phyloP scores from a whole-genome alignment of 2,329 filamentous ascomycete species.

The Bipolaris bicolor region DNA sequence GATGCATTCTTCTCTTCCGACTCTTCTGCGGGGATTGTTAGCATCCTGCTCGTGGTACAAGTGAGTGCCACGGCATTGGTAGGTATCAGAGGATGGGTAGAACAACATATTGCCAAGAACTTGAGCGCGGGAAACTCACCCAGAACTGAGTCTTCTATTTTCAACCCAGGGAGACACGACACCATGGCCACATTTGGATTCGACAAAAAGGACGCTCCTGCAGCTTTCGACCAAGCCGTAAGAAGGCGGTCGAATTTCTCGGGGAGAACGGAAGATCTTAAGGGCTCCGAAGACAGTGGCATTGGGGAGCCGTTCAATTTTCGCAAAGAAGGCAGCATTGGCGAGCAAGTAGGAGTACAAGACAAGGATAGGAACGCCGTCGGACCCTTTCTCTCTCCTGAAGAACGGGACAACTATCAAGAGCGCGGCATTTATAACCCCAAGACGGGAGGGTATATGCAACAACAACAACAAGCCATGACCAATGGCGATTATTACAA shows the following conservation, averaged over 20 bases:
- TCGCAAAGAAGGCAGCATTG: constrained; percentile 26
- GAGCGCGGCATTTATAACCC: constrained; percentile 20
- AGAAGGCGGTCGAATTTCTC: constrained; percentile 9
- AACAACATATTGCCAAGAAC: constrained; percentile 33
- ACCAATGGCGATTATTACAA: constrained; percentile 2
- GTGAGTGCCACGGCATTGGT: constrained; percentile 30
- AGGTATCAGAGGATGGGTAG: constrained; percentile 32
- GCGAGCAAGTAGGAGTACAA: neutral
- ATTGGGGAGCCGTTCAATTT: constrained; percentile 34
- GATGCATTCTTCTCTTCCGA: constrained; percentile 34
- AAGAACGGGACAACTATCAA: constrained; percentile 15
- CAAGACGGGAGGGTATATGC: constrained; percentile 1
- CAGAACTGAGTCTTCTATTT: neutral
- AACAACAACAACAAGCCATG: neutral
- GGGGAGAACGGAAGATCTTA: constrained; percentile 24
- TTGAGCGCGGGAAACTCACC: constrained; percentile 6
- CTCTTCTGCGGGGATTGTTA: constrained; percentile 21
- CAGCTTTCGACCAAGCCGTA: constrained; percentile 7
- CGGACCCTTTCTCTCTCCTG: neutral
- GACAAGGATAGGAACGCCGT: neutral
- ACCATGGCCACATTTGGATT: constrained; percentile 31
- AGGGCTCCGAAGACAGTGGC: constrained; percentile 26
- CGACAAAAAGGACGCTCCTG: constrained; percentile 16
- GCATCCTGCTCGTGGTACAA: constrained; percentile 29
- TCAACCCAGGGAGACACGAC: constrained; percentile 8